Percentiles rank a stretch among this genome's conserved stretches.
Evolutionary conservation across 768 basidiomycete species (phyloP).

Genomic region (Tephrocybe sp.): DNA sequence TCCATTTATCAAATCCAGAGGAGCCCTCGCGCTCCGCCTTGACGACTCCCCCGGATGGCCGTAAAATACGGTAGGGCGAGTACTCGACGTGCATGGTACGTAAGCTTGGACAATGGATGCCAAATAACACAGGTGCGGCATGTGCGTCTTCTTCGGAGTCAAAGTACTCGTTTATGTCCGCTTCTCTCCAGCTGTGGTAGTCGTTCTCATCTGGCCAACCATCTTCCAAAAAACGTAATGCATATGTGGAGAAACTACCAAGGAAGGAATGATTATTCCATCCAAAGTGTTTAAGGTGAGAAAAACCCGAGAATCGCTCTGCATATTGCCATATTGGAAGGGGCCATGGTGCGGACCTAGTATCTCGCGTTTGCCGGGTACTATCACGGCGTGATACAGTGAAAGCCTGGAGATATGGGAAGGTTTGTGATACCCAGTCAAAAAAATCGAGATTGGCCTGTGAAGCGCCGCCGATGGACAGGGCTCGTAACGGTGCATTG

Average conservation of each 20-base stretch:
- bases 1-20: neutral
- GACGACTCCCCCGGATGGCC: neutral
- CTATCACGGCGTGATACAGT: constrained; percentile 2
- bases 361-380: neutral
- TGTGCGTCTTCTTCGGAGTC: neutral
- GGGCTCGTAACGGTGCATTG: neutral
- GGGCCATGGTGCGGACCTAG: neutral
- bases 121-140: neutral
- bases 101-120: constrained; percentile 1
- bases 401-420: neutral
- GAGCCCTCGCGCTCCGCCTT: neutral
- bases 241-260: neutral
- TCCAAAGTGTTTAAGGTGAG: constrained; percentile 1
- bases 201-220: neutral
- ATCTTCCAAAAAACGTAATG: neutral
- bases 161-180: neutral
- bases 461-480: neutral
- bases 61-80: neutral
- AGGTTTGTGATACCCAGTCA: neutral
- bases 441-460: neutral
- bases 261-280: constrained; percentile 1
- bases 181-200: neutral
- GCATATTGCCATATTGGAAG: constrained; percentile 8
- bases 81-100: neutral
- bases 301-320: neutral